Evolutionary conservation across 169 alveolate genomes (phyloP), one percentile per base, ranked within the genome.

Genomic region (Plasmodium ovale): DNA sequence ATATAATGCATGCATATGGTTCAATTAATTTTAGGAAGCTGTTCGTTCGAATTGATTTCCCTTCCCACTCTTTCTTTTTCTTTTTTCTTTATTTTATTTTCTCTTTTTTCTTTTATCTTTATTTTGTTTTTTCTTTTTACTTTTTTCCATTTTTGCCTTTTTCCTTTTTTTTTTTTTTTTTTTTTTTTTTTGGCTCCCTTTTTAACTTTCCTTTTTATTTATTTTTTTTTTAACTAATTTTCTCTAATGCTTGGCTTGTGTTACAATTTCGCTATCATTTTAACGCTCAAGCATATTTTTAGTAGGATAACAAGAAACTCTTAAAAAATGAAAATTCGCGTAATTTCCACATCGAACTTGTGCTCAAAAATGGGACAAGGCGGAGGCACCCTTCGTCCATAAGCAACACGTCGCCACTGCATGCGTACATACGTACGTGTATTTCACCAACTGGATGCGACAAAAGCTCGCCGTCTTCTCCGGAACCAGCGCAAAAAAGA

Each of bases 231-330:
- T 72, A 47, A 35, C 58, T 59, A 14, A 74, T 42, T 37, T 33
- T 60, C 25, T 59, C 12, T 49, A 53, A 60, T 16, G 39, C 60
- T 59, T 58, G 51, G 12, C 51, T 10, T 62, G 72, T 62, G 54
- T 62, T 62, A 62, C 33, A 27, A 62, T 19, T 62, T 25, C 23
- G 54, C 47, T 51, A 62, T 29, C 4, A 10, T 62, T 62, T 25
- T 25, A n/a, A n/a, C 3, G 21, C 3, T 56, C 9, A 14, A 14
- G 9, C 1, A 53, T 53, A 9, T 29, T 62, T 62, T 62, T 62
- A 62, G 72, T 62, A 62, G 72, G 5, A 62, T 25, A 62, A 62
- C 16, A 33, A 16, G 49, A 62, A 62, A 23, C 12, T 21, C n/a
- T 56, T 19, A 56, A 19, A 12, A 69, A 42, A 6, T n/a, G 39